Conservation (phyloP, 305 asterid species). For the Fraxinus ornus region DNA sequence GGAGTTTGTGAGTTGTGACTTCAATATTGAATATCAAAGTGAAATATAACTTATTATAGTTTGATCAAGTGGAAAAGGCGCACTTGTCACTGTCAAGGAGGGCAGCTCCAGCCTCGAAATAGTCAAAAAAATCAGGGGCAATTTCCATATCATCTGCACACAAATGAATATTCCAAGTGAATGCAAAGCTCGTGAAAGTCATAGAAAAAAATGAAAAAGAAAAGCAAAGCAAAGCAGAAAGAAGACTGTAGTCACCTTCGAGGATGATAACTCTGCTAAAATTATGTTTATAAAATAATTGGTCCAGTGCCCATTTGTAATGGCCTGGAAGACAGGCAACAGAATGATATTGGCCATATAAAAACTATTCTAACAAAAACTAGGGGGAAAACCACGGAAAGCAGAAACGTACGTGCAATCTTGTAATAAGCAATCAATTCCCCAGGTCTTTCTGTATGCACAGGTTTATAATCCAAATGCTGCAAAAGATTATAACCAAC, state of each 20-base stretch:
- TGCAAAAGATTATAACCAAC: background rate
- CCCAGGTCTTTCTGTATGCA: conserved; percentile 87
- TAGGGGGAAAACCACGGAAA: conserved; percentile 21
- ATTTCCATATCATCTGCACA: conserved; percentile 98
- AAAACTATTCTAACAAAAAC: conserved; percentile 22
- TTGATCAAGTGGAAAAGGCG: conserved; percentile 31
- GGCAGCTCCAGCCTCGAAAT: conserved; percentile 91
- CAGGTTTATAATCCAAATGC: conserved; percentile 49
- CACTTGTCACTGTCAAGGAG: conserved; percentile 94
- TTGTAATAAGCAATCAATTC: conserved; percentile 95
- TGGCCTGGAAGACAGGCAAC: conserved; percentile 63
- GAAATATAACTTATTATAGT: conserved; percentile 16
- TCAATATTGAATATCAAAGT: conserved; percentile 2
- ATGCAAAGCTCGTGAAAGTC: conserved; percentile 19
- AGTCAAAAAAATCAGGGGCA: conserved; percentile 90
- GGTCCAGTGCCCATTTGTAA: conserved; percentile 98
- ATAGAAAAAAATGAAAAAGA: conserved; percentile 12
- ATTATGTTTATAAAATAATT: conserved; percentile 78
- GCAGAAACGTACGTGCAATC: conserved; percentile 75
- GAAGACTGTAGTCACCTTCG: conserved; percentile 62
- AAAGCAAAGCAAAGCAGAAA: conserved; percentile 19
- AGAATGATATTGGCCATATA: conserved; percentile 23
- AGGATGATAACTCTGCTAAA: conserved; percentile 90
- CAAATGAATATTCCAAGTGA: conserved; percentile 26
- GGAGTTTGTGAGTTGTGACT: background rate